phyloP scores from a whole-genome alignment of 192 early-diverging fungal genomes.

The Gryganskiella cystojenkinii region DNA sequence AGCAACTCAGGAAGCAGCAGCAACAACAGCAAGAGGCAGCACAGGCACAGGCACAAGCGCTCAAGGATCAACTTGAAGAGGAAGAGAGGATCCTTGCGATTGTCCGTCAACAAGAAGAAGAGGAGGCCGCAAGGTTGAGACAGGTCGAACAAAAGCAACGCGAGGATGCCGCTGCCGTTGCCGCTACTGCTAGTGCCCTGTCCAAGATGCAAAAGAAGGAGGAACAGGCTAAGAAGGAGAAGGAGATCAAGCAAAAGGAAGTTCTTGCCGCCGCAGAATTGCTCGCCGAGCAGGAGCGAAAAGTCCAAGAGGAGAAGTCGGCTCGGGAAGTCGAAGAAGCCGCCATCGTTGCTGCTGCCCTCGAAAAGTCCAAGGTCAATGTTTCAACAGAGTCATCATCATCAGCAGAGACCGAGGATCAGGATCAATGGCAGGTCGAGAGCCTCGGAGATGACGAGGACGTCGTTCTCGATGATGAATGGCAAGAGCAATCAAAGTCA shows the following conservation, averaged over 20 bases:
- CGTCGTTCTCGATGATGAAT: slow-evolving; percentile 43
- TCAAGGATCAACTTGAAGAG: slow-evolving; percentile 4
- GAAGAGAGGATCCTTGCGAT: too few species aligned
- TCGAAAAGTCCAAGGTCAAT: slow-evolving; percentile 10
- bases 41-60: not conserved
- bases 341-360: not conserved
- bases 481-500: slow-evolving; percentile 52
- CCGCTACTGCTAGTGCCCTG: not conserved
- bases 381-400: slow-evolving; percentile 2
- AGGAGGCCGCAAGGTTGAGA: not conserved
- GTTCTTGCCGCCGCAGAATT: slow-evolving; percentile 4
- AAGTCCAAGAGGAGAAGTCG: not conserved
- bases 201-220: slow-evolving; percentile 36
- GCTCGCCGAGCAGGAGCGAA: not conserved
- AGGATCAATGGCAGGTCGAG: slow-evolving; percentile 34
- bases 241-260: slow-evolving; percentile 2
- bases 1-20: slow-evolving; percentile 3
- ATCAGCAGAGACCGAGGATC: slow-evolving; percentile 6
- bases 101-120: too few species aligned
- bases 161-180: slow-evolving; percentile 13
- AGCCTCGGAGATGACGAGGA: slow-evolving; percentile 13
- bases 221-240: slow-evolving; percentile 44
- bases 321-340: slow-evolving; percentile 4
- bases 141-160: not conserved
- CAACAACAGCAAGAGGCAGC: not conserved